A percentile compares a stretch with the other conserved stretches of the same genome.
Evolutionary conservation across 768 basidiomycete species (phyloP).

Genomic region (Dictyophora rubrovolvata): DNA sequence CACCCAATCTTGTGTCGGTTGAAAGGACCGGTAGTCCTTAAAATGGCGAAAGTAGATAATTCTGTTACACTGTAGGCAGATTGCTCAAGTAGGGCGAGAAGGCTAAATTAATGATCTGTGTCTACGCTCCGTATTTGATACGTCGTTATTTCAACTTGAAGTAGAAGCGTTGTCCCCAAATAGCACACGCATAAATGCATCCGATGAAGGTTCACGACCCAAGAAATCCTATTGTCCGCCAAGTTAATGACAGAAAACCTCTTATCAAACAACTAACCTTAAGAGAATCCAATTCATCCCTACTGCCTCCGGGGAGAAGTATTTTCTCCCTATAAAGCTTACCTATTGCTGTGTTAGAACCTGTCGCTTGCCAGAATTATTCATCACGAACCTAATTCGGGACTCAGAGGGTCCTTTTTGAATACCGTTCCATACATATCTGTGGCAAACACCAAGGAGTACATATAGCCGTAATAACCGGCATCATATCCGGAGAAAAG

Average conservation of each 20-base stretch:
- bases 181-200: slow-evolving; percentile 62
- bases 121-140: neutral
- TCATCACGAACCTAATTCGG: slow-evolving; percentile 31
- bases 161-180: slow-evolving; percentile 29
- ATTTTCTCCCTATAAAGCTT: slow-evolving; percentile 67
- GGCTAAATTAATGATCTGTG: too few species aligned
- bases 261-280: slow-evolving; percentile 32
- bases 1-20: too few species aligned
- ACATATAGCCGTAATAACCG: slow-evolving; percentile 67
- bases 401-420: slow-evolving; percentile 65
- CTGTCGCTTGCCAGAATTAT: neutral
- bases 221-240: slow-evolving; percentile 52
- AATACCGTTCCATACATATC: slow-evolving; percentile 71
- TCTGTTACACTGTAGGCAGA: too few species aligned
- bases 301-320: slow-evolving; percentile 60
- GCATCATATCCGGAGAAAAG: slow-evolving; percentile 66
- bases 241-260: neutral
- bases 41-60: too few species aligned
- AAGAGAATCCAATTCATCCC: slow-evolving; percentile 73
- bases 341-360: slow-evolving; percentile 19
- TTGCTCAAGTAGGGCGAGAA: too few species aligned
- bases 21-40: too few species aligned
- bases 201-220: slow-evolving; percentile 61
- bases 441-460: slow-evolving; percentile 53
- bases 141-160: neutral